Evolutionary conservation across 2,329 filamentous ascomycete genomes (phyloP), one percentile per base, ranked within the genome.

Genomic region (Dissoconium aciculare): DNA sequence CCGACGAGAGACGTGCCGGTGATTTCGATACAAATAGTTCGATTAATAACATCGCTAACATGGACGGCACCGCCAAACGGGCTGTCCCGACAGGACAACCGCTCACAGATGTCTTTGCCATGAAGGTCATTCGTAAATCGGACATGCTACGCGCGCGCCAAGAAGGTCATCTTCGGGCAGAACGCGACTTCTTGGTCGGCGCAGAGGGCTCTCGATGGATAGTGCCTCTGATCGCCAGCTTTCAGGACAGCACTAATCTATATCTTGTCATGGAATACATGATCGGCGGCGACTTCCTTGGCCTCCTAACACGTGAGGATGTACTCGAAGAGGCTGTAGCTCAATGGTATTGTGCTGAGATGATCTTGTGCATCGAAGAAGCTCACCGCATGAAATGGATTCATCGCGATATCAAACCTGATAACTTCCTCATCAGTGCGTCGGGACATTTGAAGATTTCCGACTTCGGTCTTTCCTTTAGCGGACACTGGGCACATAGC

Each of bases 191-290:
- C 41, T 66, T 98, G 5, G 83, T 93, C 15, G 74, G 78, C 4
- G 85, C 84, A 1, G 80, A 89, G 51, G 79, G 75, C n/a, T 91
- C 83, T 4, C 69, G 69, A 37, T 95, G 85, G 87, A 74, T 93
- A 27, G 81, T 95, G 2, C 81, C 85, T 1, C 62, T 98, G 19
- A 69, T 93, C 30, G 68, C 81, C 29, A 89, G 83, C 48, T 95
- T 95, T 42, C 83, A 95, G 53, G 89, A 95, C 51, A 62, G 69
- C 19, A 67, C 70, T 25, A 82, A 81, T 44, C 64, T 98, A 4
- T 95, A 95, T 47, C 70, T 98, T 4, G 79, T 94, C 31, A 94
- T 95, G 84, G 85, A 95, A 36, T 98, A 92, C 51, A 94, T 94
- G 83, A 78, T 91, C 2, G 89, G 87, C 0, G 87, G 89, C 0